Percentiles rank a stretch among this genome's conserved stretches.
These are phyloP conservation scores for Sequoia sempervirens DNA, from an alignment of 75 land plant genomes.

Conservation along the genomic window DNA sequence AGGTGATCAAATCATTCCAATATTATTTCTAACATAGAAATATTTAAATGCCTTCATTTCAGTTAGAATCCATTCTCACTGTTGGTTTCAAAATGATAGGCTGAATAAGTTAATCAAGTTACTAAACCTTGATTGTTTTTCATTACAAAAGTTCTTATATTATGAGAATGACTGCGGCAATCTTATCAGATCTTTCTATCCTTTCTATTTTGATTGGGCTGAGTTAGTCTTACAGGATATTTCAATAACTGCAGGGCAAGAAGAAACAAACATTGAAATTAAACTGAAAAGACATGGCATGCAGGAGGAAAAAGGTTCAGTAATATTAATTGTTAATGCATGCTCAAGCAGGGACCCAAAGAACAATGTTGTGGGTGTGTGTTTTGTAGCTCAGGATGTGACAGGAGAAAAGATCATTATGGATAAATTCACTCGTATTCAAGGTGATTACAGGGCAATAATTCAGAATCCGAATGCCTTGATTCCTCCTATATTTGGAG, in stretches of 20 bases:
- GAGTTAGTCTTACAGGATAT: neutral
- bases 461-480: constrained; percentile 62
- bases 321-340: constrained; percentile 70
- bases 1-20: constrained; percentile 35
- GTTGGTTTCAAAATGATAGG: constrained; percentile 1
- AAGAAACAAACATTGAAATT: constrained; percentile 74
- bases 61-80: neutral
- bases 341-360: constrained; percentile 75
- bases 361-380: constrained; percentile 73
- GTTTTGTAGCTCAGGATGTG: constrained; percentile 81
- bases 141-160: neutral
- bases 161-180: neutral
- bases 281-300: constrained; percentile 57
- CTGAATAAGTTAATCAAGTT: neutral
- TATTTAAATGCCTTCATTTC: neutral
- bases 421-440: constrained; percentile 69
- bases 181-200: neutral
- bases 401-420: constrained; percentile 61
- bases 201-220: neutral
- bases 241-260: constrained; percentile 46
- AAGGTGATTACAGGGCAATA: constrained; percentile 76
- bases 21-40: neutral
- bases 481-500: constrained; percentile 82
- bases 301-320: constrained; percentile 51
- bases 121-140: neutral